Evolutionary conservation across 306 rosid species (phyloP), one percentile per base, ranked within the genome.

Genomic region (Inga leiocalycina): DNA sequence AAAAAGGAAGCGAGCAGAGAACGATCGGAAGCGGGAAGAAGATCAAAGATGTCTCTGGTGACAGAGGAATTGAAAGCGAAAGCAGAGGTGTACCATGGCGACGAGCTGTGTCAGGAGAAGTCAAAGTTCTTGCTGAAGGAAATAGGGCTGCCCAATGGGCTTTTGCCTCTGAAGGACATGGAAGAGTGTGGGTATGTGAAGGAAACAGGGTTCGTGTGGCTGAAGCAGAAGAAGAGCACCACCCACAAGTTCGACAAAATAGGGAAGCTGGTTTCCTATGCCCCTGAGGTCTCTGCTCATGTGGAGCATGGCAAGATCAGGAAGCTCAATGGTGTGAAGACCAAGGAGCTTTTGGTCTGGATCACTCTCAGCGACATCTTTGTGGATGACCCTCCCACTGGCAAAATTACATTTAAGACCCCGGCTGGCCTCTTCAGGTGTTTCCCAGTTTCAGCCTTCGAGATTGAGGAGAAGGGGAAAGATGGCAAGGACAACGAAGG

Each of bases 321-420:
- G 91, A 97, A 94, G 83, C 95, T 97, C 2, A 97, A 91, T 2
- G 99, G 99, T n/a, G 99, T 97, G 73, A 92, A 92, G 88, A 81
- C 90, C 39, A 97, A 94, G 88, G 99, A 94, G 91, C 93, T 97
- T 5, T 49, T 94, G 85, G 0, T 97, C 39, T 97, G 99, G 99
- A 30, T 97, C 6, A 19, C 94, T 0, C 88, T 97, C 0, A 65
- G 71, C 73, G 99, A 97, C 12, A 94, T 97, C 81, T 88, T 27
- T 78, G 35, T 89, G 37, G 95, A 94, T 83, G 88, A 91, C 43
- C 94, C 99, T 4, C 88, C 99, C 16, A 87, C 86, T 12, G 93
- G 90, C 0, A 94, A 92, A 62, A 87, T 97, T 88, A 92, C 95
- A 0, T 92, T 94, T 83, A 84, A 91, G 89, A 81, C 82, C 2